Evolutionary conservation across 148 eudicot species (phyloP).

Genomic region (Polygonum aviculare): DNA sequence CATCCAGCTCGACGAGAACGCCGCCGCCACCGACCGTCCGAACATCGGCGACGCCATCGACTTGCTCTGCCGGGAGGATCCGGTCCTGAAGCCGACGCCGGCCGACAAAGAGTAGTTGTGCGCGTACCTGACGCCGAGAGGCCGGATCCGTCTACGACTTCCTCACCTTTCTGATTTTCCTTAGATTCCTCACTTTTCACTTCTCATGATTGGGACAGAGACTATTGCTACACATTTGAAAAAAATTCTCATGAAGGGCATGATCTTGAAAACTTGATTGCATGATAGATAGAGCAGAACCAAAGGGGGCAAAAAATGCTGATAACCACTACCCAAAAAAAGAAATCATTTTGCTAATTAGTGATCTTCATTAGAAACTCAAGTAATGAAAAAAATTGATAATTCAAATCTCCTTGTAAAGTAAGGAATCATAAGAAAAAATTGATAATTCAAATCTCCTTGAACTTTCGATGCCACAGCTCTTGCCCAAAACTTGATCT

Average conservation of each 20-base stretch:
- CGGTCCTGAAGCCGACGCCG: too few relatives aligned
- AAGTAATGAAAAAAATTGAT: neutral
- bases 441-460: neutral
- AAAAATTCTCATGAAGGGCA: neutral
- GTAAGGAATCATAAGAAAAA: neutral
- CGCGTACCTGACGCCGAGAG: too few relatives aligned
- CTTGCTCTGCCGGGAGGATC: too few relatives aligned
- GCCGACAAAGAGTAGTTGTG: too few relatives aligned
- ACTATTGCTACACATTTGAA: neutral
- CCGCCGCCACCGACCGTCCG: too few relatives aligned
- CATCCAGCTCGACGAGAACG: too few relatives aligned
- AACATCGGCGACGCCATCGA: too few relatives aligned
- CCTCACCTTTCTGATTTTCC: neutral
- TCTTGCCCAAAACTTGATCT: constrained; percentile 88
- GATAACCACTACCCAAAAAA: neutral
- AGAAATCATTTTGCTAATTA: neutral
- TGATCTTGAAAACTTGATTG: neutral
- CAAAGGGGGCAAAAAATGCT: neutral
- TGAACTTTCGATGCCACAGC: constrained; percentile 74
- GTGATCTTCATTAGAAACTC: neutral
- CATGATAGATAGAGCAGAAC: neutral
- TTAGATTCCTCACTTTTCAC: constrained; percentile 6
- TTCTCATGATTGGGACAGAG: constrained; percentile 7
- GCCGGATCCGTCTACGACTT: too few relatives aligned
- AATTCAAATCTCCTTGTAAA: neutral